A percentile compares a stretch with the other conserved stretches of the same genome.
Evolutionary conservation across 345 rosid species (phyloP).

Genomic region (Gossypium stocksii): DNA sequence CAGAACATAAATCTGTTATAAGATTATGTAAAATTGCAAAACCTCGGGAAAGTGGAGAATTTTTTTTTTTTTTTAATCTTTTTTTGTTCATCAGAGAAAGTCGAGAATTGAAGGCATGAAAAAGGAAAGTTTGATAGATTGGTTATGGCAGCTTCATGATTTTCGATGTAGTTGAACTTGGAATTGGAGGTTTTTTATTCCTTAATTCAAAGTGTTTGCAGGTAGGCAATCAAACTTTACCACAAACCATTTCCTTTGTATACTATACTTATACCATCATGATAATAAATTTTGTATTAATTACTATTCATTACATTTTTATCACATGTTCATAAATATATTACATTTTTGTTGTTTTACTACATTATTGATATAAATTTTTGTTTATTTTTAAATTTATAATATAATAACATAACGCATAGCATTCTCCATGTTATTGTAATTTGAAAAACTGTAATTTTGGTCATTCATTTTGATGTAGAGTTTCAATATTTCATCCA

Average conservation of each 20-base stretch:
- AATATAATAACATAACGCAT: no score
- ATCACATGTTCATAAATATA: no score
- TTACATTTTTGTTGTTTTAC: no score
- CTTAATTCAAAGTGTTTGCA: conserved; percentile 2
- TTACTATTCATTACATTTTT: no score
- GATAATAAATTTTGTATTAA: neutral
- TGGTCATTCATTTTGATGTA: no score
- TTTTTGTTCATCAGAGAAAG: neutral
- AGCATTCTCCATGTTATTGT: no score
- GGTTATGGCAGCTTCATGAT: neutral
- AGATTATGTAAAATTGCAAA: neutral
- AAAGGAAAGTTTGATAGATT: neutral
- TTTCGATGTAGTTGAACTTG: neutral
- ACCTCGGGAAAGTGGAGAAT: neutral
- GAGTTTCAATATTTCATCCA: no score
- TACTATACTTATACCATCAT: neutral
- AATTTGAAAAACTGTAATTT: no score
- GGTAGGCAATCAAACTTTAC: neutral
- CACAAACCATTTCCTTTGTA: conserved; percentile 17
- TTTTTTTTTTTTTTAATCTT: no score
- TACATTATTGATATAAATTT: no score
- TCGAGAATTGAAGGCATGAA: neutral
- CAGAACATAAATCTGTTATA: neutral
- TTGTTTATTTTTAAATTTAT: no score
- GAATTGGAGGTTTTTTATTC: neutral